Percentiles rank a stretch among this genome's conserved stretches.
Conservation (phyloP, 2,329 filamentous ascomycete species). For the Nemania sp. region DNA sequence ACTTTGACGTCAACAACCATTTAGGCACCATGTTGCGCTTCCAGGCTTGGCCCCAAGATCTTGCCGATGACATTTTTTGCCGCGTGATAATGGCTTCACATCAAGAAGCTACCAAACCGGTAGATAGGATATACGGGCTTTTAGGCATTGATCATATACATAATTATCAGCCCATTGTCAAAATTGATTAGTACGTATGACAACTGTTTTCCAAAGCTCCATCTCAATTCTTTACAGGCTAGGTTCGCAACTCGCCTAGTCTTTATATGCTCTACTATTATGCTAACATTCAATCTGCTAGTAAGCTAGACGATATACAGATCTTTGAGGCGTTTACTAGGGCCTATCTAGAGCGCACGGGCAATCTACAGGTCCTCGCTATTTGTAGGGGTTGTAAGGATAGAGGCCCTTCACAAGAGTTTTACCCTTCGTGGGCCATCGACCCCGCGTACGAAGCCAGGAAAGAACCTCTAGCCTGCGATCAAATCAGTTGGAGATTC, state of each 20-base stretch:
- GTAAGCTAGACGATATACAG: slow-evolving; percentile 10
- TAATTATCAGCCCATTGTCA: slow-evolving; percentile 17
- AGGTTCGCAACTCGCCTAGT: no score
- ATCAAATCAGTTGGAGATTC: slow-evolving; percentile 28
- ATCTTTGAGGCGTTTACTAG: slow-evolving; percentile 29
- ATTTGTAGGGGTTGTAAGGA: slow-evolving; percentile 29
- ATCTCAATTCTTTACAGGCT: no score
- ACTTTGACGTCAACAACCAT: slow-evolving; percentile 28
- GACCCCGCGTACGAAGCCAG: slow-evolving; percentile 24
- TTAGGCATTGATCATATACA: slow-evolving; percentile 22
- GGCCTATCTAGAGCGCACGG: slow-evolving; percentile 22
- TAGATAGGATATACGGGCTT: slow-evolving; percentile 39
- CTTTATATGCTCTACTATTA: no score
- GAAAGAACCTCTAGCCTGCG: slow-evolving; percentile 25
- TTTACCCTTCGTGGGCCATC: slow-evolving; percentile 32
- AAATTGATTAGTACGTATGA: slow-evolving; percentile 34
- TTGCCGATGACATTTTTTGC: slow-evolving; percentile 24
- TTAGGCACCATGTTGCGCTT: slow-evolving; percentile 27
- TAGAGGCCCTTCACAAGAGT: neutral
- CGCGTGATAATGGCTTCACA: slow-evolving; percentile 31
- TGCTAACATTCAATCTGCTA: slow-evolving; percentile 7
- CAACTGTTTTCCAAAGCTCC: no score
- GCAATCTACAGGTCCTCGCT: slow-evolving; percentile 27
- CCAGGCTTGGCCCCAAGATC: slow-evolving; percentile 24
- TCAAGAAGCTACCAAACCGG: slow-evolving; percentile 28